phyloP scores from a whole-genome alignment of 2,329 filamentous ascomycete genomes.

The Aspergillus thermomutatus region DNA sequence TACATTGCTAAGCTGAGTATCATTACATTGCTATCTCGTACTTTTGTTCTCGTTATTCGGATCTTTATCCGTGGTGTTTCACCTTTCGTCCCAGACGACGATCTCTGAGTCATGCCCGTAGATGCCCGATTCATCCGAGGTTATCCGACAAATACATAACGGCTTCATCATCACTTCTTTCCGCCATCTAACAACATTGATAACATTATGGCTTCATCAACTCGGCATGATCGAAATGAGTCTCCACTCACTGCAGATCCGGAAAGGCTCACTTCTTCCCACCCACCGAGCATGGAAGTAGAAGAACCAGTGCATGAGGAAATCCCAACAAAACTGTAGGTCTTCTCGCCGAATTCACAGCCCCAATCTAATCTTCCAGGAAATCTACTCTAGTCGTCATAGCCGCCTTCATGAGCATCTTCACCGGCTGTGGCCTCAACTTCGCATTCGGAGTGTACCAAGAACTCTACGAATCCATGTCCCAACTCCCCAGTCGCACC shows the following conservation, averaged over 20 bases:
- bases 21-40: background rate
- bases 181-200: background rate
- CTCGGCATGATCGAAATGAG: background rate
- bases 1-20: background rate
- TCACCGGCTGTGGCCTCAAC: conserved; percentile 37
- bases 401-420: conserved; percentile 29
- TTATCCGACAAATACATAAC: background rate
- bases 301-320: background rate
- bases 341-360: background rate
- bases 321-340: background rate
- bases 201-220: background rate
- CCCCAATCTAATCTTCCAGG: background rate
- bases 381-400: conserved; percentile 12
- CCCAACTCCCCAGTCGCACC: conserved; percentile 13
- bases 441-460: conserved; percentile 45
- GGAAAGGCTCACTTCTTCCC: background rate
- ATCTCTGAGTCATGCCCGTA: background rate
- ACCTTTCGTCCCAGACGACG: background rate
- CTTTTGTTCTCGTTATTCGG: background rate
- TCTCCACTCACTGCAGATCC: background rate
- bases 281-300: background rate
- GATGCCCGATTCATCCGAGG: background rate
- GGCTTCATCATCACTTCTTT: background rate
- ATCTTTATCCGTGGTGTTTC: background rate
- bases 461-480: conserved; percentile 38